Percentiles rank a stretch among this genome's conserved stretches.
phyloP scores from a whole-genome alignment of 257 asterid genomes.

The Penstemon davidsonii region DNA sequence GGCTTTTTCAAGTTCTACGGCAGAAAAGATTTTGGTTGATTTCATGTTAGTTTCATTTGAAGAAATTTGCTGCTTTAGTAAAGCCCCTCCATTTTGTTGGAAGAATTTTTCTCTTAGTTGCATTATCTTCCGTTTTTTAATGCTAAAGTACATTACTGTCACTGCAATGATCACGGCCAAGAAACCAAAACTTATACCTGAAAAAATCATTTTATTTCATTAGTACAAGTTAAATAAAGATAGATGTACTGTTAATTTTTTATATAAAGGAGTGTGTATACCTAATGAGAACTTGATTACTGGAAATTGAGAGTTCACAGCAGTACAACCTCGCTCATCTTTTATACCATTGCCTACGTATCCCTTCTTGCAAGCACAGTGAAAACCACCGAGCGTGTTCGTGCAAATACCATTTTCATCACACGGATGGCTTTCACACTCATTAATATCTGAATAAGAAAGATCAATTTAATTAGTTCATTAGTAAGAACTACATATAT shows the following conservation, averaged over 20 bases:
- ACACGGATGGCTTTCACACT: conserved; percentile 36
- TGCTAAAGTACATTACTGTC: conserved; percentile 19
- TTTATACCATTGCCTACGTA: conserved; percentile 37
- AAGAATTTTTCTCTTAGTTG: conserved; percentile 42
- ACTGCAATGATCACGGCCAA: conserved; percentile 12
- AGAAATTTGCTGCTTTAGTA: conserved; percentile 42
- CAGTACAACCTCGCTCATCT: conserved; percentile 32
- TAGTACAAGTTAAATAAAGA: background rate
- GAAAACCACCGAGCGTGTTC: conserved; percentile 28
- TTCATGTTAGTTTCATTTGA: conserved; percentile 17
- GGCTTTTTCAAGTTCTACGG: conserved; percentile 41
- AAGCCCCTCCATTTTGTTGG: conserved; percentile 49
- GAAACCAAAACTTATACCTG: conserved; percentile 24
- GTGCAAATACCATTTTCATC: conserved; percentile 27
- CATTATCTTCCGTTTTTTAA: conserved; percentile 23
- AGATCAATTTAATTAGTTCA: no score
- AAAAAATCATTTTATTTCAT: background rate
- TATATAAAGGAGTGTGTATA: background rate
- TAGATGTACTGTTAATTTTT: background rate
- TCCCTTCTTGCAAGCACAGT: conserved; percentile 37
- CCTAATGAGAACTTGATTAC: conserved; percentile 36
- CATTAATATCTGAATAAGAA: conserved; percentile 31
- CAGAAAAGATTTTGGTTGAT: conserved; percentile 36
- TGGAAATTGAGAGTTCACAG: conserved; percentile 27
- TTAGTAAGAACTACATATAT: no score